These are phyloP conservation scores for Penicillium corylophilum DNA, from an alignment of 2,329 filamentous ascomycete species.

Conservation along the genomic window DNA sequence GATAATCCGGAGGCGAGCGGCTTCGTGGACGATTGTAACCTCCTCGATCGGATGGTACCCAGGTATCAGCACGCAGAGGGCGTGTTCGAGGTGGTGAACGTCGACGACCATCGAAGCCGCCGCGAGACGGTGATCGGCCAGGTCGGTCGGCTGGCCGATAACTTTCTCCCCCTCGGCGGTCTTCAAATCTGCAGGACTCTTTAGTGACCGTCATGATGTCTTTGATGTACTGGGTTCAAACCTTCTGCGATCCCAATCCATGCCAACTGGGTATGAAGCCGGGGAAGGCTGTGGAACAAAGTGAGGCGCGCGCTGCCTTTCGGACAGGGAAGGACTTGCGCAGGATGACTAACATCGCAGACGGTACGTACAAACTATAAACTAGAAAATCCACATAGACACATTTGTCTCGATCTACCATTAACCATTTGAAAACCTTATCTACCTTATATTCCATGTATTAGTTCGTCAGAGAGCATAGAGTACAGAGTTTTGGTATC, in stretches of 20 bases:
- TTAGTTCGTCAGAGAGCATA: neutral
- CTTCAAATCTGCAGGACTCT: constrained; percentile 33
- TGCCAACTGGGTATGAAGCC: constrained; percentile 10
- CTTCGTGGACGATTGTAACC: constrained; percentile 40
- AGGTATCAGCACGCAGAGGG: constrained; percentile 44
- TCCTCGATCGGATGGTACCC: constrained; percentile 37
- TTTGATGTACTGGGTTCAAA: constrained; percentile 17
- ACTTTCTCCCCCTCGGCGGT: constrained; percentile 45
- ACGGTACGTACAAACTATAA: too few relatives aligned
- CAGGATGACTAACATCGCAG: neutral
- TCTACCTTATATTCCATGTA: neutral
- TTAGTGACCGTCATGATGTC: constrained; percentile 4
- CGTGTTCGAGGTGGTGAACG: constrained; percentile 40
- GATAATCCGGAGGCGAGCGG: constrained; percentile 42
- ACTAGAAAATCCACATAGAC: too few relatives aligned
- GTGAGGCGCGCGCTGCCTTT: neutral
- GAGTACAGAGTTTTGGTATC: neutral
- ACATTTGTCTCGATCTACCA: neutral
- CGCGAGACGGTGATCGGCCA: constrained; percentile 36
- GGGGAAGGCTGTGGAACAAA: neutral
- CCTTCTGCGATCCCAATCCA: constrained; percentile 48
- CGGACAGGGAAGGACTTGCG: neutral
- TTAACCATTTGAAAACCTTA: neutral
- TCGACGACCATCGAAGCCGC: constrained; percentile 32
- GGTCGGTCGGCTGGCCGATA: constrained; percentile 40